These are phyloP conservation scores for Sphagnum tenellum DNA, from an alignment of 225 moss, liverwort and hornwort species.

Conservation along the genomic window DNA sequence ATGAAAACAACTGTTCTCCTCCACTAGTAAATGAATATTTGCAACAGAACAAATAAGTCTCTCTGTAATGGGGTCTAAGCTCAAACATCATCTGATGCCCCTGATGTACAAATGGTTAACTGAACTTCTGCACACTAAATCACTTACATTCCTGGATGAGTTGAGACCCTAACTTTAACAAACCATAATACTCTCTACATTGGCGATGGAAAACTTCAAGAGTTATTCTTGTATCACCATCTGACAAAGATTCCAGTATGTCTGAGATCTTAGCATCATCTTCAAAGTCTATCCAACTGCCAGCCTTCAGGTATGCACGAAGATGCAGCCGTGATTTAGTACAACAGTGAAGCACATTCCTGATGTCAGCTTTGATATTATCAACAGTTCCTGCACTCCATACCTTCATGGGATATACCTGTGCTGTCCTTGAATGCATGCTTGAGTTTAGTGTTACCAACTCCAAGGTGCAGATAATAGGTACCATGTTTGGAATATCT, in stretches of 20 bases:
- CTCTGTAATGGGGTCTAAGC: too few species aligned
- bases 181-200: slow-evolving; percentile 6
- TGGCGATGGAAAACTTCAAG: slow-evolving; percentile 7
- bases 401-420: slow-evolving; percentile 9
- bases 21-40: too few species aligned
- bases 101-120: too few species aligned
- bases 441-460: slow-evolving; percentile 7
- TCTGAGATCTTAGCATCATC: slow-evolving; percentile 6
- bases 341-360: slow-evolving; percentile 8
- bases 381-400: slow-evolving; percentile 10
- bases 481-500: slow-evolving; percentile 6
- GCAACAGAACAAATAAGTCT: too few species aligned
- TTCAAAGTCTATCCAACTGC: slow-evolving; percentile 9
- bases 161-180: slow-evolving; percentile 7
- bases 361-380: slow-evolving; percentile 10
- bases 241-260: slow-evolving; percentile 8
- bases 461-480: slow-evolving; percentile 5
- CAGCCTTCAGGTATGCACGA: slow-evolving; percentile 6
- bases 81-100: too few species aligned
- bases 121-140: background rate
- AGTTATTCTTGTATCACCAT: slow-evolving; percentile 5
- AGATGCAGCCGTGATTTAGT: slow-evolving; percentile 4
- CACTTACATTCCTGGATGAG: background rate
- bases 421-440: slow-evolving; percentile 5
- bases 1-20: too few species aligned